Percentiles rank a stretch among this genome's conserved stretches.
Evolutionary conservation across 352 stramenopile genomes (phyloP).

Genomic region (Phytopythium cucurbitacearum): DNA sequence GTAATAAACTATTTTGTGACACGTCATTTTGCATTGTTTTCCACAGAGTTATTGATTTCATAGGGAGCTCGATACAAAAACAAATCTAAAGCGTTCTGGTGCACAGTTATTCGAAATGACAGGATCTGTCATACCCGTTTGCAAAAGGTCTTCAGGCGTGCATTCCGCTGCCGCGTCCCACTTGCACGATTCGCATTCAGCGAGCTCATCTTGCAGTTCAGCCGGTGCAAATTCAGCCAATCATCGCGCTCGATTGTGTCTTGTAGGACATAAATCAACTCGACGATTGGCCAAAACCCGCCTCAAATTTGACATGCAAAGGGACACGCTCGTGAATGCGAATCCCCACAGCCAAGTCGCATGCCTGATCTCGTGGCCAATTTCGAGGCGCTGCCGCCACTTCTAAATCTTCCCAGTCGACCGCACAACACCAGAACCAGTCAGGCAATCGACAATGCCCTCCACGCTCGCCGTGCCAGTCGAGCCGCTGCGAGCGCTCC

Average conservation of each 20-base stretch:
- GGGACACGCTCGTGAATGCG: no score
- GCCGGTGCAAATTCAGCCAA: background rate
- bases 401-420: background rate
- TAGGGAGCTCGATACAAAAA: no score
- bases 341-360: no score
- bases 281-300: background rate
- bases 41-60: no score
- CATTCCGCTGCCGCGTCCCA: background rate
- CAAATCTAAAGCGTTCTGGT: no score
- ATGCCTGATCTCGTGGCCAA: no score
- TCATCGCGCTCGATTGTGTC: background rate
- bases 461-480: background rate
- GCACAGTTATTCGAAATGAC: no score
- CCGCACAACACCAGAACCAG: background rate
- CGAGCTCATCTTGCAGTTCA: background rate
- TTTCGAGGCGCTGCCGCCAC: background rate
- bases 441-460: background rate
- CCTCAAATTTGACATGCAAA: no score
- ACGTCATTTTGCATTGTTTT: background rate
- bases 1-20: background rate
- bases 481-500: conserved; percentile 6
- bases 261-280: background rate
- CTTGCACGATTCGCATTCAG: background rate
- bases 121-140: background rate
- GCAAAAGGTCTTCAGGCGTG: no score